A percentile compares a stretch with the other conserved stretches of the same genome.
phyloP scores from a whole-genome alignment of 257 asterid species.

The Nicotiana sylvestris region DNA sequence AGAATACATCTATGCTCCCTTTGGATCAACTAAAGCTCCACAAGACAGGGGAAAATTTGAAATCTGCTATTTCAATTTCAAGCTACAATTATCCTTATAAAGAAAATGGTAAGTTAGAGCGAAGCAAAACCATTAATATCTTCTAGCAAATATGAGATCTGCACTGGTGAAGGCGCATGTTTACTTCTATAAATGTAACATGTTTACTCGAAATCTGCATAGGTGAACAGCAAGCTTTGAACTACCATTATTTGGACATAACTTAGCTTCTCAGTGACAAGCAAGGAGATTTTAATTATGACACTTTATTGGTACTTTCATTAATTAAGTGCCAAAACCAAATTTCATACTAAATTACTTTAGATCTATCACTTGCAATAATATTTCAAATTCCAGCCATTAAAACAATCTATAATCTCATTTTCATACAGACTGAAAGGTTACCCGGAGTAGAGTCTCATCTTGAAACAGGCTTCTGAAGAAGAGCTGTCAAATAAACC shows the following conservation, averaged over 20 bases:
- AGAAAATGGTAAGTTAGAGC: background rate
- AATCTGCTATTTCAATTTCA: background rate
- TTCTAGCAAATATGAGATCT: background rate
- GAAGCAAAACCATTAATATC: background rate
- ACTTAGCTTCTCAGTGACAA: background rate
- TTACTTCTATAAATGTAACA: background rate
- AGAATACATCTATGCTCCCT: background rate
- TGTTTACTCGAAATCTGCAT: background rate
- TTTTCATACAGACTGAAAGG: background rate
- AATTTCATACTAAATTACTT: background rate
- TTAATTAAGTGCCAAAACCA: background rate
- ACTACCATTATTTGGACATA: background rate
- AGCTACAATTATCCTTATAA: background rate
- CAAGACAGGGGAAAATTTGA: background rate
- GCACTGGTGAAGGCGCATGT: background rate
- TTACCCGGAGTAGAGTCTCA: conserved; percentile 46
- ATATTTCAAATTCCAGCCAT: background rate
- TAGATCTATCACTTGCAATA: background rate
- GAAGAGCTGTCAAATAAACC: conserved; percentile 79
- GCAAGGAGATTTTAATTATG: background rate
- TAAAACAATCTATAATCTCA: background rate
- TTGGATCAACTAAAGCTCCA: background rate
- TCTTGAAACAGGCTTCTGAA: conserved; percentile 82
- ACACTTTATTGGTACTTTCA: background rate
- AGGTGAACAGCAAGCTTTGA: background rate